Evolutionary conservation across 306 rosid genomes (phyloP).

Genomic region (Cicer cuneatum): DNA sequence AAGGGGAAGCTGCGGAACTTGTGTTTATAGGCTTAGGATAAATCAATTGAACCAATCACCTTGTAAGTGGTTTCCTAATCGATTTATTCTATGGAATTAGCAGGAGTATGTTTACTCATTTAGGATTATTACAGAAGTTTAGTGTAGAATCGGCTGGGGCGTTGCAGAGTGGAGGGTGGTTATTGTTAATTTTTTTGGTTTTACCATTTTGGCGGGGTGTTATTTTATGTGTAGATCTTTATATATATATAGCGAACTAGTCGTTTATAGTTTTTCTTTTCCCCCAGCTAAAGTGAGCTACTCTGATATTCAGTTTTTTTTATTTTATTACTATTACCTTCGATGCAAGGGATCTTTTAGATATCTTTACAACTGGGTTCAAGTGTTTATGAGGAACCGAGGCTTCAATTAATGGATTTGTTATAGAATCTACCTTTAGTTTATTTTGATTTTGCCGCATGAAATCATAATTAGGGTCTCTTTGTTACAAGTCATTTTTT

Average conservation of each 20-base stretch:
- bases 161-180: conserved; percentile 45
- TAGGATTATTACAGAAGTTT: conserved; percentile 50
- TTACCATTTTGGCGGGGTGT: conserved; percentile 17
- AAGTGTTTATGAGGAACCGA: neutral
- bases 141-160: conserved; percentile 51
- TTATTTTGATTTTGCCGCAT: neutral
- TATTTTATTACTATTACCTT: conserved; percentile 16
- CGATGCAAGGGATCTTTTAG: conserved; percentile 33
- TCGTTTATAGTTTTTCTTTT: conserved; percentile 44
- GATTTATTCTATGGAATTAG: conserved; percentile 48
- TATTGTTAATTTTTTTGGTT: conserved; percentile 43
- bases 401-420: neutral
- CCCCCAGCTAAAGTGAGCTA: conserved; percentile 35
- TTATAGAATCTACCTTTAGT: neutral
- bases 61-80: conserved; percentile 57
- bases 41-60: conserved; percentile 54
- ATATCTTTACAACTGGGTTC: conserved; percentile 3
- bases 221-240: conserved; percentile 42
- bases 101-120: conserved; percentile 43
- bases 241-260: conserved; percentile 48
- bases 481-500: too few relatives aligned
- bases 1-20: conserved; percentile 68
- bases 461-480: neutral
- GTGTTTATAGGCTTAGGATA: conserved; percentile 63
- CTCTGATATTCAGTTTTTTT: conserved; percentile 26